Percentiles rank a stretch among this genome's conserved stretches.
Conservation (phyloP, 768 basidiomycete genomes). For the Collybia sordida region DNA sequence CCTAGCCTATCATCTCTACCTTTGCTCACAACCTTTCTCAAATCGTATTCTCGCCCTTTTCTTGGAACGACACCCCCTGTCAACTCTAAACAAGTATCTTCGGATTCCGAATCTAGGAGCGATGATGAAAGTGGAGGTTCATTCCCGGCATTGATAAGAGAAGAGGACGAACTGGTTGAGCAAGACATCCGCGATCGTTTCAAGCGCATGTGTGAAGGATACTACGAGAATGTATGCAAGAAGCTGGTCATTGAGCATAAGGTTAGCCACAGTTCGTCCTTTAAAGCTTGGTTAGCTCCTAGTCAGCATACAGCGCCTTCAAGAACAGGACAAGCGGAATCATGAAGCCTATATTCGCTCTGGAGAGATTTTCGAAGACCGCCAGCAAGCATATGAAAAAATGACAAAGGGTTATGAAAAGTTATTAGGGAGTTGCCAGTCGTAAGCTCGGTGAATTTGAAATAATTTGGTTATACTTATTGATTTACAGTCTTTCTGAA, state of each 20-base stretch:
- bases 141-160: conserved; percentile 42
- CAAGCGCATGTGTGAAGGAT: conserved; percentile 89
- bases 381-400: conserved; percentile 98
- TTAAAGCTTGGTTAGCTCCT: neutral
- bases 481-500: conserved; percentile 72
- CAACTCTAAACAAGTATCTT: conserved; percentile 57
- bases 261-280: conserved; percentile 37
- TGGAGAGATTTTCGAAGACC: conserved; percentile 98
- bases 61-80: conserved; percentile 69
- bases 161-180: conserved; percentile 79
- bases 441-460: conserved; percentile 42
- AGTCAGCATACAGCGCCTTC: conserved; percentile 63
- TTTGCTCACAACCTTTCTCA: conserved; percentile 88
- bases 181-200: conserved; percentile 86
- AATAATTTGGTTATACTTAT: conserved; percentile 10
- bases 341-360: conserved; percentile 99
- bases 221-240: conserved; percentile 90
- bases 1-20: conserved; percentile 86
- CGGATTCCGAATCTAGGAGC: conserved; percentile 48
- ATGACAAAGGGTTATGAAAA: conserved; percentile 98
- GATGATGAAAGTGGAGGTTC: conserved; percentile 24
- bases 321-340: conserved; percentile 95
- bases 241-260: conserved; percentile 91
- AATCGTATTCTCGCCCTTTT: conserved; percentile 86
- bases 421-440: conserved; percentile 83